Evolutionary conservation across 208 protist genomes (phyloP).

Genomic region (Tritrichomonas musculus): DNA sequence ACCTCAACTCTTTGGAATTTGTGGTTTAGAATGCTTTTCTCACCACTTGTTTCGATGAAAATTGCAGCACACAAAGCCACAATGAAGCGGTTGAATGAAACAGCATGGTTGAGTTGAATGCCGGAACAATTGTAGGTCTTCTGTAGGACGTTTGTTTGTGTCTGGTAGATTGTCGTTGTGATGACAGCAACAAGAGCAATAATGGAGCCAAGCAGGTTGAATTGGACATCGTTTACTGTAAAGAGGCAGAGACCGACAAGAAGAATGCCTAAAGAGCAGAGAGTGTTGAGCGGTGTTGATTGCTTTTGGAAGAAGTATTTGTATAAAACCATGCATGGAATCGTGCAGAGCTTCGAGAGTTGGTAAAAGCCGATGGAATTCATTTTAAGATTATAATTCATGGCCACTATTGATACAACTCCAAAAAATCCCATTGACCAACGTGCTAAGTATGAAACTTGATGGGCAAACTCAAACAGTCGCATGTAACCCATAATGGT

Average conservation of each 20-base stretch:
- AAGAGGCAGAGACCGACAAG: slow-evolving; percentile 35
- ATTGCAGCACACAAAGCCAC: neutral
- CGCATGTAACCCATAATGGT: neutral
- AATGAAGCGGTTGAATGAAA: neutral
- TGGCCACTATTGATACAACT: neutral
- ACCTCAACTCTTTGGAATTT: neutral
- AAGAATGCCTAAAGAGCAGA: slow-evolving; percentile 33
- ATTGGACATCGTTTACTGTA: slow-evolving; percentile 37
- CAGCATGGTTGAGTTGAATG: neutral
- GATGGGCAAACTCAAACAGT: neutral
- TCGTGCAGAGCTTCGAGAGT: slow-evolving; percentile 39
- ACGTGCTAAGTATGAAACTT: neutral
- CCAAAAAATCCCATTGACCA: neutral
- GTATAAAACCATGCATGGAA: slow-evolving; percentile 32
- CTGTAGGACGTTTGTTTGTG: neutral
- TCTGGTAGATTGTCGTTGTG: slow-evolving; percentile 34
- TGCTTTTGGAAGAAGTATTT: slow-evolving; percentile 31
- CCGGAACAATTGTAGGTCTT: neutral
- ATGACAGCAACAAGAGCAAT: slow-evolving; percentile 30
- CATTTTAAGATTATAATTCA: slow-evolving; percentile 25
- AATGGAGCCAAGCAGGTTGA: slow-evolving; percentile 7
- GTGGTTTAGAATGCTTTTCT: neutral
- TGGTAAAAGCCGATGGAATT: slow-evolving; percentile 46
- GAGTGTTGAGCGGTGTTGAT: neutral
- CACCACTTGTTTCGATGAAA: neutral